phyloP scores from a whole-genome alignment of 352 stramenopile genomes.

The Albugo laibachii region DNA sequence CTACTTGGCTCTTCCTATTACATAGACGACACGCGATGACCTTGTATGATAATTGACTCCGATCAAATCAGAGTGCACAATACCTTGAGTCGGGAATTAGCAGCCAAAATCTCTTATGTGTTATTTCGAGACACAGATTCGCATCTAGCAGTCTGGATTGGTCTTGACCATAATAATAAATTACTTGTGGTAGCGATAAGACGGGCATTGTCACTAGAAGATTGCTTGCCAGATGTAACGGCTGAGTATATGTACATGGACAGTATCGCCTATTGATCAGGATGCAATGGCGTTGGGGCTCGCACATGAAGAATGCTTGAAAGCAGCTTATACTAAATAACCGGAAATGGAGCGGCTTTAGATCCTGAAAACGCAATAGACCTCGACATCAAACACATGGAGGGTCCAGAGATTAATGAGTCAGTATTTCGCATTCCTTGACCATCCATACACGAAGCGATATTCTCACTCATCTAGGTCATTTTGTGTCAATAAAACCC shows the following conservation, averaged over 20 bases:
- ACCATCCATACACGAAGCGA: no score
- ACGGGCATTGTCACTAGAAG: constrained; percentile 68
- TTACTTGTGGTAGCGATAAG: constrained; percentile 67
- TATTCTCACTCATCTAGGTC: no score
- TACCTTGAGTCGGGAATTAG: constrained; percentile 50
- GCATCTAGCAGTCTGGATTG: constrained; percentile 53
- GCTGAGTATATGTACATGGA: constrained; percentile 65
- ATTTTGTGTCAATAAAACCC: no score
- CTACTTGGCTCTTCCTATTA: constrained; percentile 20
- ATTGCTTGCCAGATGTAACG: constrained; percentile 72
- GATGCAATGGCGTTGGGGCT: constrained; percentile 47
- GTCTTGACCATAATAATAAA: constrained; percentile 47
- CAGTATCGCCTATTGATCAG: constrained; percentile 31
- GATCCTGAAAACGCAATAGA: constrained; percentile 68
- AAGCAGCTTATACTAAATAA: constrained; percentile 51
- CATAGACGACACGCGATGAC: constrained; percentile 8
- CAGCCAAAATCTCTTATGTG: constrained; percentile 53
- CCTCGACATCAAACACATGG: constrained; percentile 22
- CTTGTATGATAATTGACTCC: constrained; percentile 71
- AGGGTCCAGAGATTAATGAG: constrained; percentile 40
- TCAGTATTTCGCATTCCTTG: no score
- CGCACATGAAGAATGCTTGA: constrained; percentile 65
- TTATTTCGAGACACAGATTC: constrained; percentile 68
- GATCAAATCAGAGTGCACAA: constrained; percentile 48
- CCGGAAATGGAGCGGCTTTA: constrained; percentile 46